Percentiles rank a stretch among this genome's conserved stretches.
Conservation (phyloP, 2,329 filamentous ascomycete species). For the Epichloe aotearoae region DNA sequence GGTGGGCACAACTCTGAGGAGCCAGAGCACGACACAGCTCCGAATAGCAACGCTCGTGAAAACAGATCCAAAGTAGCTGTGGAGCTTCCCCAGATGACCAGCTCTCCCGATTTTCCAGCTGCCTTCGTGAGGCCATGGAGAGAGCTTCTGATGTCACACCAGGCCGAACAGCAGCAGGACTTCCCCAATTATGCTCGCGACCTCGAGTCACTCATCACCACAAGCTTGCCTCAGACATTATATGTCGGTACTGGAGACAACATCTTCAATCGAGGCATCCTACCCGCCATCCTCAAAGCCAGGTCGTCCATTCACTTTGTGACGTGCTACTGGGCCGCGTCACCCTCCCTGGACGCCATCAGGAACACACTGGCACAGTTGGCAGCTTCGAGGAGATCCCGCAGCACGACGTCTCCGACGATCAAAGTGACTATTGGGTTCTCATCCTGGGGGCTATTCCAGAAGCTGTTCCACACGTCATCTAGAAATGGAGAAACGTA, state of each 20-base stretch:
- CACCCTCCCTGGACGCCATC: conserved; percentile 45
- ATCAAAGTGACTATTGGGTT: conserved; percentile 62
- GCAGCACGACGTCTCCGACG: conserved; percentile 10
- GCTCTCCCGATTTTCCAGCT: conserved; percentile 17
- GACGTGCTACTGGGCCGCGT: conserved; percentile 72
- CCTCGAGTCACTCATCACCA: conserved; percentile 33
- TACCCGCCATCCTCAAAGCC: conserved; percentile 48
- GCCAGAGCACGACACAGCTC: no score
- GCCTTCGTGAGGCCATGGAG: conserved; percentile 27
- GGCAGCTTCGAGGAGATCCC: conserved; percentile 29
- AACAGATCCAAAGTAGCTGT: no score
- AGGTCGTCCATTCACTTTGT: conserved; percentile 57
- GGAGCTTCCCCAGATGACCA: background rate
- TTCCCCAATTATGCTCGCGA: conserved; percentile 34
- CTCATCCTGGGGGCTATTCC: conserved; percentile 57
- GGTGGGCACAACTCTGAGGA: no score
- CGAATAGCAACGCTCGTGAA: no score
- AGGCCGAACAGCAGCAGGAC: conserved; percentile 24
- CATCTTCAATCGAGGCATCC: conserved; percentile 39
- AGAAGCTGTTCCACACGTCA: conserved; percentile 64
- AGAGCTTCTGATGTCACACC: conserved; percentile 18
- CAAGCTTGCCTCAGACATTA: conserved; percentile 33
- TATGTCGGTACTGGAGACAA: conserved; percentile 44
- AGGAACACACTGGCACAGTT: conserved; percentile 44
- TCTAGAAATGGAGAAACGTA: conserved; percentile 50